phyloP scores from a whole-genome alignment of 192 early-diverging fungal genomes.

The Dissophora ornata region DNA sequence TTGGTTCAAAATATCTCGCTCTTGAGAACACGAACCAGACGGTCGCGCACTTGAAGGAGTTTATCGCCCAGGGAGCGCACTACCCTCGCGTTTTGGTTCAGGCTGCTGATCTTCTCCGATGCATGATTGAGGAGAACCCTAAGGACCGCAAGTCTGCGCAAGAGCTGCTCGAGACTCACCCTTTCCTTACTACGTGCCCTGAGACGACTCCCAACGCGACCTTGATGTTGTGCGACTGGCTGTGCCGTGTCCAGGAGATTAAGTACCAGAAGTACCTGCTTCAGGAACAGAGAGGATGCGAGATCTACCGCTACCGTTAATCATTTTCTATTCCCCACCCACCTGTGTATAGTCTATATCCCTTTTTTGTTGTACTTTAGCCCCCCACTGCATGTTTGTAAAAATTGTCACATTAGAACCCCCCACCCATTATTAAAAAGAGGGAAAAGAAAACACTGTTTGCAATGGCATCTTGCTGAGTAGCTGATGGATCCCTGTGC shows the following conservation, averaged over 20 bases:
- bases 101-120: slow-evolving; percentile 36
- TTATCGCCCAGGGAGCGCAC: slow-evolving; percentile 36
- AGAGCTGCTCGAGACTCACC: slow-evolving; percentile 34
- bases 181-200: slow-evolving; percentile 19
- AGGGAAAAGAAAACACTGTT: too few species aligned
- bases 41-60: slow-evolving; percentile 34
- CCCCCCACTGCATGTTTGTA: too few species aligned
- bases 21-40: slow-evolving; percentile 53
- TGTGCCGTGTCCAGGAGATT: slow-evolving; percentile 51
- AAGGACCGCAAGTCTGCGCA: slow-evolving; percentile 41
- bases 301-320: slow-evolving; percentile 49
- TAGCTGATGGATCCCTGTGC: too few species aligned
- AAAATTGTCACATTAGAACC: too few species aligned
- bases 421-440: too few species aligned
- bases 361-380: too few species aligned
- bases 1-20: slow-evolving; percentile 71
- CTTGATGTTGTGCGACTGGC: slow-evolving; percentile 47
- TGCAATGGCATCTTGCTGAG: background rate
- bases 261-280: slow-evolving; percentile 50
- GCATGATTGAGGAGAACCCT: slow-evolving; percentile 47
- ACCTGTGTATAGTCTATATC: background rate
- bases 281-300: slow-evolving; percentile 36
- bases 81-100: slow-evolving; percentile 37
- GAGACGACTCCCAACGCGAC: background rate
- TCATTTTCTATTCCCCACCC: background rate